These are phyloP conservation scores for Macrolepiota fuliginosa DNA, from an alignment of 768 basidiomycete genomes.

Conservation along the genomic window DNA sequence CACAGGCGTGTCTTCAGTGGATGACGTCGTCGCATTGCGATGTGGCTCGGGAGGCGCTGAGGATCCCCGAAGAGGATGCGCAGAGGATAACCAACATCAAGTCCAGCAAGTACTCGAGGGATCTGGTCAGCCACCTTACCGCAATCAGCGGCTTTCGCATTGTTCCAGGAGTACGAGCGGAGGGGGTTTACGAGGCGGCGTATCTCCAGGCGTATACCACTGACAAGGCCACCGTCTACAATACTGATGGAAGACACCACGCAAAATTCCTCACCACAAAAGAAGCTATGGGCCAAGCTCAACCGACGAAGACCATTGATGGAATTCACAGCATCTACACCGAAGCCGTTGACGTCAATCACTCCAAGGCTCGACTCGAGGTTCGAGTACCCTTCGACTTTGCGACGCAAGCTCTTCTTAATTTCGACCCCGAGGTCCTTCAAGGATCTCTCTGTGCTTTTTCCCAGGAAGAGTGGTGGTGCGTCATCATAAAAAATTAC, in stretches of 20 bases:
- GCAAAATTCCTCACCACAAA: slow-evolving; percentile 21
- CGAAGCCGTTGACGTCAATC: slow-evolving; percentile 13
- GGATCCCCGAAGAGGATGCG: slow-evolving; percentile 15
- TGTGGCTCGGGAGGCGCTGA: slow-evolving; percentile 17
- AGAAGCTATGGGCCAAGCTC: slow-evolving; percentile 17
- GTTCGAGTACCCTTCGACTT: slow-evolving; percentile 21
- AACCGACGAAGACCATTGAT: slow-evolving; percentile 3
- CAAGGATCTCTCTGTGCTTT: slow-evolving; percentile 14
- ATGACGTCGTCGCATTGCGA: slow-evolving; percentile 22
- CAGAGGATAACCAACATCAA: slow-evolving; percentile 19
- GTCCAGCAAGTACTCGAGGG: slow-evolving; percentile 22
- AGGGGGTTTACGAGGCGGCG: slow-evolving; percentile 15
- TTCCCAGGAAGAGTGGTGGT: slow-evolving; percentile 17
- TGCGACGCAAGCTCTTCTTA: neutral
- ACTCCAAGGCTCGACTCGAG: slow-evolving; percentile 26
- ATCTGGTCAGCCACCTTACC: slow-evolving; percentile 26
- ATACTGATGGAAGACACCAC: slow-evolving; percentile 2
- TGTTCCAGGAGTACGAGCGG: slow-evolving; percentile 16
- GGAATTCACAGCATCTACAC: slow-evolving; percentile 21
- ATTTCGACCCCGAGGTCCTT: neutral
- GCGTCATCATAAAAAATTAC: neutral
- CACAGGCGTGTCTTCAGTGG: neutral
- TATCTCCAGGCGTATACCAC: slow-evolving; percentile 33
- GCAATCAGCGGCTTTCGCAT: slow-evolving; percentile 30
- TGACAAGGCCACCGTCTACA: slow-evolving; percentile 29